Evolutionary conservation across 139 green algal genomes (phyloP).

Genomic region (Limnomonas spitsbergensis): DNA sequence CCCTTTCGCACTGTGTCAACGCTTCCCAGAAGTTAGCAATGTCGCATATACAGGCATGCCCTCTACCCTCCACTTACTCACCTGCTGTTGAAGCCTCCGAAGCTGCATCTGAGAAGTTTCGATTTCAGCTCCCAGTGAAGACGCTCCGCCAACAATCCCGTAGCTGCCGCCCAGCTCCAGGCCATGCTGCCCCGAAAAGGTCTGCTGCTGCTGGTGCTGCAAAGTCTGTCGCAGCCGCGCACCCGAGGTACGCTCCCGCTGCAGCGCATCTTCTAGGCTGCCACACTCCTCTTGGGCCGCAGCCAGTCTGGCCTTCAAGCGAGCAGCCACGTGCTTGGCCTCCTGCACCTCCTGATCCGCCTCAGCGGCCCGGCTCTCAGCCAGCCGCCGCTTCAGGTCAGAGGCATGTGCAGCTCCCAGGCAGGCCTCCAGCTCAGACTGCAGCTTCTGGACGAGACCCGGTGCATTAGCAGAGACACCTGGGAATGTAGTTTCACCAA

Average conservation of each 20-base stretch:
- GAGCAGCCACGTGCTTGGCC: conserved; percentile 4
- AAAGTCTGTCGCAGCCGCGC: conserved; percentile 13
- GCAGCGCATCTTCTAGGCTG: conserved; percentile 25
- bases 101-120: no score
- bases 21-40: no score
- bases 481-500: no score
- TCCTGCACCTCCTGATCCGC: background rate
- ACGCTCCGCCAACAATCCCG: no score
- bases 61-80: no score
- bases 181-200: background rate
- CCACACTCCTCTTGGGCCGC: conserved; percentile 27
- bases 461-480: no score
- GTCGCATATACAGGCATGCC: no score
- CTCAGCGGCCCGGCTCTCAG: conserved; percentile 36
- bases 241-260: conserved; percentile 15
- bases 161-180: no score
- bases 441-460: conserved; percentile 20
- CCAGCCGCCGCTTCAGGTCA: conserved; percentile 45
- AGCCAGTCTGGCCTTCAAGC: conserved; percentile 28
- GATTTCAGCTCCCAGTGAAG: no score
- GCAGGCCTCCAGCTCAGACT: background rate
- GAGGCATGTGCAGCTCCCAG: conserved; percentile 35
- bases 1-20: no score
- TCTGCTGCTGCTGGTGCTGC: conserved; percentile 28
- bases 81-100: no score